Base-by-base conservation (phyloP, 768 basidiomycete species). In the Coprinopsis sp. region DNA sequence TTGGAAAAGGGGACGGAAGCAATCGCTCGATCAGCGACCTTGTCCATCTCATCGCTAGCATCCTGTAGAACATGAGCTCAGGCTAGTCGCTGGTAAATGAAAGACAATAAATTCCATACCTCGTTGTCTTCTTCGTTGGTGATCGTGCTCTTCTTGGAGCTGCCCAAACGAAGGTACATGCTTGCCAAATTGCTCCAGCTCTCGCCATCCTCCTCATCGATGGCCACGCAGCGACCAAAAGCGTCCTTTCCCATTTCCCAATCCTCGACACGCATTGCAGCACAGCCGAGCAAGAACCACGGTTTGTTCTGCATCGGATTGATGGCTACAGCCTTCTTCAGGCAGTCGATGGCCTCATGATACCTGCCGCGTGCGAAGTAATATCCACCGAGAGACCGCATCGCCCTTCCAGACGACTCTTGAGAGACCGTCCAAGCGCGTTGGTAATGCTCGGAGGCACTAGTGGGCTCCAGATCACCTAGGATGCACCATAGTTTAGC, bases 181-280 rank as follows among this genome's bases (percentile, higher is more conserved):
- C 86, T 92, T 27, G 95, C 96, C 52, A 99, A 71, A 63, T 99
- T 99, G 56, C 87, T 95, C 96, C 96, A 98, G 54, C 92, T 95
- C 73, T 98, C 95, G 3, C 81, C 91, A 58, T 99, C 94, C 54
- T 98, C 96, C 49, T 94, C 91, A 50, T 98, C 95, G 49, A 98
- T 83, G 11, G 79, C 70, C 1, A 97, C 93, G 55, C 91, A 92
- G 12, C 94, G 75, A 40, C 70, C 70, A 63, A 98, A 98, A 1
- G 89, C 88, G 36, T 84, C 81, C 46, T 81, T 79, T 2, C 89
- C 95, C 11, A 81, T 84, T 13, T 75, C 76, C 94, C 93, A 98
- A 39, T 82, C 69, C 65, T 96, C 90, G 49, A 71, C 57, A n/a
- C 87, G 76, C 64, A 94, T 81, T 52, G 74, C 83, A 3, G 92